A percentile compares a stretch with the other conserved stretches of the same genome.
phyloP scores from a whole-genome alignment of 1,284 basidiomycete genomes.

The Blastosporella zonata region DNA sequence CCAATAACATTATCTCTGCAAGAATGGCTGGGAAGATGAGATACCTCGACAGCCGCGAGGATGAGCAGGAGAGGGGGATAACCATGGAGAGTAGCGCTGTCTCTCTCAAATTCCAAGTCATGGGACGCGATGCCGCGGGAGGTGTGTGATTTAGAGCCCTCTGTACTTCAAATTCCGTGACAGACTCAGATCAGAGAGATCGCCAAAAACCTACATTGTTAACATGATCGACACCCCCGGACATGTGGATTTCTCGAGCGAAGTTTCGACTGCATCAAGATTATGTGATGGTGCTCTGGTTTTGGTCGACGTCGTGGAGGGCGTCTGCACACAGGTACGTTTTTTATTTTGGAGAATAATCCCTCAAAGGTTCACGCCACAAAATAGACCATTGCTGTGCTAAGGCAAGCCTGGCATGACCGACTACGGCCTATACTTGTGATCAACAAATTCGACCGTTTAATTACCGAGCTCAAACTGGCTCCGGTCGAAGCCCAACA shows the following conservation, averaged over 20 bases:
- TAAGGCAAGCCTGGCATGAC: conserved; percentile 95
- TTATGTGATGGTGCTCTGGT: conserved; percentile 96
- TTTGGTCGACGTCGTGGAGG: conserved; percentile 97
- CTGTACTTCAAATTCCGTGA: conserved; percentile 23
- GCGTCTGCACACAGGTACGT: conserved; percentile 93
- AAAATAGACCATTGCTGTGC: conserved; percentile 85
- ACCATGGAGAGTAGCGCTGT: conserved; percentile 99
- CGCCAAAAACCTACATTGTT: conserved; percentile 68
- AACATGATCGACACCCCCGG: conserved; percentile 99
- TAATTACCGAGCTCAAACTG: conserved; percentile 92
- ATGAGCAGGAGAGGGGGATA: conserved; percentile 97
- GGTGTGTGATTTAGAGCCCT: conserved; percentile 26
- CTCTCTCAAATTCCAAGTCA: conserved; percentile 79
- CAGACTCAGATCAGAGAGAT: conserved; percentile 43
- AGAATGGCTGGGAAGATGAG: conserved; percentile 96
- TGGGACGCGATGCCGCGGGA: conserved; percentile 49
- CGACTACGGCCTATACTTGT: conserved; percentile 89
- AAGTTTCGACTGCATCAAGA: conserved; percentile 92
- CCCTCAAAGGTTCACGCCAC: neutral
- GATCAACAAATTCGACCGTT: conserved; percentile 96
- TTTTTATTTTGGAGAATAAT: neutral
- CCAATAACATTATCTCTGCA: conserved; percentile 96
- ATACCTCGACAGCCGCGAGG: conserved; percentile 94
- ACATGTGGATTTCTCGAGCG: conserved; percentile 97
- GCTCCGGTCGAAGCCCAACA: conserved; percentile 93